phyloP scores from a whole-genome alignment of 2,329 filamentous ascomycete genomes.

The Xylaria sp. region DNA sequence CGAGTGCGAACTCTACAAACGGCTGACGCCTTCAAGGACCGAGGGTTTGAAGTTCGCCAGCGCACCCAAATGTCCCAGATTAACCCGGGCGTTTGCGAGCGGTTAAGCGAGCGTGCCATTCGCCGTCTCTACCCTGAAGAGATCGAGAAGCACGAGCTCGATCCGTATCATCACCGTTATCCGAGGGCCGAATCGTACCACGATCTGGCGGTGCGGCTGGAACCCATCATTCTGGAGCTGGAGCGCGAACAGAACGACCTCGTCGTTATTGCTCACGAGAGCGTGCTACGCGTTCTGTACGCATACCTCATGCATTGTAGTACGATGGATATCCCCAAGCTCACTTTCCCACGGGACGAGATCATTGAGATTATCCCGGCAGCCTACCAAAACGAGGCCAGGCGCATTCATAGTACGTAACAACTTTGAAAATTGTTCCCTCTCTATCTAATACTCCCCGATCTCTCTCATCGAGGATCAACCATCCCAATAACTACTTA shows the following conservation, averaged over 20 bases:
- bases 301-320: conserved; percentile 99
- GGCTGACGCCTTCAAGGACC: conserved; percentile 79
- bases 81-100: conserved; percentile 95
- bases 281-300: conserved; percentile 95
- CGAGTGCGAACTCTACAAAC: conserved; percentile 91
- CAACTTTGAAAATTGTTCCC: background rate
- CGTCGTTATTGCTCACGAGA: conserved; percentile 98
- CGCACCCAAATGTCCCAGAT: conserved; percentile 97
- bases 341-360: conserved; percentile 94
- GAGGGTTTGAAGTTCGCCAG: conserved; percentile 88
- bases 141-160: conserved; percentile 89
- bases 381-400: conserved; percentile 96
- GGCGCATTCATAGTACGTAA: conserved; percentile 75
- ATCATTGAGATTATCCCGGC: conserved; percentile 99
- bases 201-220: conserved; percentile 95
- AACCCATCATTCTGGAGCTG: conserved; percentile 96
- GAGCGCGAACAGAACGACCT: conserved; percentile 97
- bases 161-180: conserved; percentile 97
- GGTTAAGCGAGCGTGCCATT: conserved; percentile 86
- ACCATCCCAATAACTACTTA: background rate
- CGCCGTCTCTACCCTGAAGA: conserved; percentile 88
- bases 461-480: background rate
- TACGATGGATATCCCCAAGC: conserved; percentile 89
- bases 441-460: background rate
- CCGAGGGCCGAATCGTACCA: conserved; percentile 98